phyloP scores from a whole-genome alignment of 1,139 yeast species.

The Sugiyamaella japonica region DNA sequence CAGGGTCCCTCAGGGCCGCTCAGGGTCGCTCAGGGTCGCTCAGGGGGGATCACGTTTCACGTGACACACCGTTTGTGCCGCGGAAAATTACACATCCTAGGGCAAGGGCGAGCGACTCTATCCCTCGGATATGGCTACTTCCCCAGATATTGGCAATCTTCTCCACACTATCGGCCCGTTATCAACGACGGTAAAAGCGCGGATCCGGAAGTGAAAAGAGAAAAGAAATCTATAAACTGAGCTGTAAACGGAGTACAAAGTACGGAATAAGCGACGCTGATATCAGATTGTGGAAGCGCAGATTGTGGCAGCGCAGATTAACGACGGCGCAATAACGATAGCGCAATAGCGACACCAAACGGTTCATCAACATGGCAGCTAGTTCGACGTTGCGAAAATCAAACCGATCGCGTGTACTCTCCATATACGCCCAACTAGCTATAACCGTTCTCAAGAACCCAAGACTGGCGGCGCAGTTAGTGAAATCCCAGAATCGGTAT shows the following conservation, averaged over 20 bases:
- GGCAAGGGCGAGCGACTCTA: neutral
- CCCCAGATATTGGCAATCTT: conserved; percentile 2
- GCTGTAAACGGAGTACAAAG: no score
- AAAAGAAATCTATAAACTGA: no score
- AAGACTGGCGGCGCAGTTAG: conserved; percentile 1
- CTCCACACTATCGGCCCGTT: neutral
- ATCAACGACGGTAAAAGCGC: neutral
- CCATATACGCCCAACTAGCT: conserved; percentile 11
- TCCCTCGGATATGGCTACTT: conserved; percentile 4
- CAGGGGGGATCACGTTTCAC: no score
- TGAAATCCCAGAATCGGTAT: conserved; percentile 8
- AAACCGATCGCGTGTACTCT: conserved; percentile 6
- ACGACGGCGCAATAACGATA: neutral
- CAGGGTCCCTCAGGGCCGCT: no score
- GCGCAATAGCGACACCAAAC: no score
- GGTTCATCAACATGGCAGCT: conserved; percentile 6
- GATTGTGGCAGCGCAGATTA: no score
- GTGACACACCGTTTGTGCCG: no score
- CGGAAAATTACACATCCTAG: no score
- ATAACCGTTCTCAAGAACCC: conserved; percentile 14
- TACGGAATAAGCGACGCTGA: no score
- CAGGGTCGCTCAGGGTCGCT: no score
- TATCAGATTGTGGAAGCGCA: no score
- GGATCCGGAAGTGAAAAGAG: no score
- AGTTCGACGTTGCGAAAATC: conserved; percentile 12